Evolutionary conservation across 2,329 filamentous ascomycete species (phyloP).

Genomic region (Graphilbum ipis-grandicollis): DNA sequence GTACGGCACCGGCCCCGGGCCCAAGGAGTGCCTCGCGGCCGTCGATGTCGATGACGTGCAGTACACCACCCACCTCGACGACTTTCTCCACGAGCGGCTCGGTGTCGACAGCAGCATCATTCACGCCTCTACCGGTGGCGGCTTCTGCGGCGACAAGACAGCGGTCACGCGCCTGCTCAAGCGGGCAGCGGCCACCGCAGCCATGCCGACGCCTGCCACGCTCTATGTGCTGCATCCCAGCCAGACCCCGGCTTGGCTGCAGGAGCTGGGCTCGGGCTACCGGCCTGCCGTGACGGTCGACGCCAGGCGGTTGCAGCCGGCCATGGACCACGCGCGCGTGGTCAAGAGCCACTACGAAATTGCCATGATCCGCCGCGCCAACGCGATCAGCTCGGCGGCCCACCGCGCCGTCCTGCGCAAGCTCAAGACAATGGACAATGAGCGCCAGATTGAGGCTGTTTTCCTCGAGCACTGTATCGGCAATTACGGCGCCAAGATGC

Average conservation of each 20-base stretch:
- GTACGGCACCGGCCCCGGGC: constrained; percentile 42
- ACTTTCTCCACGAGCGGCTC: constrained; percentile 27
- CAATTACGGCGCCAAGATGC: constrained; percentile 47
- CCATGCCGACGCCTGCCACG: constrained; percentile 11
- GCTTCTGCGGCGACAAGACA: constrained; percentile 6
- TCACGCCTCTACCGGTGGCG: constrained; percentile 1
- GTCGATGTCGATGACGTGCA: constrained; percentile 58
- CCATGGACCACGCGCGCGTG: constrained; percentile 66
- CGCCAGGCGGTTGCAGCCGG: constrained; percentile 37
- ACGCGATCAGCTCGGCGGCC: constrained; percentile 58
- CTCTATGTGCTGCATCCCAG: constrained; percentile 26
- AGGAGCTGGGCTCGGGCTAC: not conserved
- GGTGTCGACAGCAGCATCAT: not conserved
- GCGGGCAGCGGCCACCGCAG: not conserved
- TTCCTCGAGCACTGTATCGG: constrained; percentile 60
- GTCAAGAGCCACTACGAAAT: constrained; percentile 80
- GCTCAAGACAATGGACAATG: constrained; percentile 48
- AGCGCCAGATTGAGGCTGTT: constrained; percentile 67
- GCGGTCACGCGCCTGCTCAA: constrained; percentile 11
- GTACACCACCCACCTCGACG: constrained; percentile 30
- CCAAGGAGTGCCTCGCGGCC: constrained; percentile 39
- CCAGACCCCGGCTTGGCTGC: constrained; percentile 11
- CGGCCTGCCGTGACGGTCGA: constrained; percentile 24
- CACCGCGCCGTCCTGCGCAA: constrained; percentile 56
- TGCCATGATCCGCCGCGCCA: constrained; percentile 63